A percentile compares a stretch with the other conserved stretches of the same genome.
phyloP scores from a whole-genome alignment of 345 rosid species.

The Erucastrum elatum region DNA sequence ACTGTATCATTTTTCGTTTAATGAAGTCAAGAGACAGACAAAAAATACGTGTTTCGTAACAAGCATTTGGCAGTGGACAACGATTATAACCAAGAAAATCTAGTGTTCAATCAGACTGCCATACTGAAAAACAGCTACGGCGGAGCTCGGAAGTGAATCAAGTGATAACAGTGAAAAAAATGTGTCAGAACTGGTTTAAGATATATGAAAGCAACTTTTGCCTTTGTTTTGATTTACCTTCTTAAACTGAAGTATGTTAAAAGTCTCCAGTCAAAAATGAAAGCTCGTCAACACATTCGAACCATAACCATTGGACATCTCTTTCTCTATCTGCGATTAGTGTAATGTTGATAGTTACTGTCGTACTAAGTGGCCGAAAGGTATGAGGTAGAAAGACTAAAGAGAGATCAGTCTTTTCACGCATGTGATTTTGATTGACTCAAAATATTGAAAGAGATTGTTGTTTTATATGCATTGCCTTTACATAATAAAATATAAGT shows the following conservation, averaged over 20 bases:
- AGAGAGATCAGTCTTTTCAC: slow-evolving; percentile 61
- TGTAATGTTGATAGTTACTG: slow-evolving; percentile 37
- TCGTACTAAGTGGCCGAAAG: slow-evolving; percentile 32
- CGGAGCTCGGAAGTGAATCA: no score
- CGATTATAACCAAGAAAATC: no score
- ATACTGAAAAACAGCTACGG: no score
- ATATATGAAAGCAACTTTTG: background rate
- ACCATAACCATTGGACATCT: slow-evolving; percentile 21
- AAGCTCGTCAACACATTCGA: slow-evolving; percentile 16
- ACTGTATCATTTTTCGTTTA: no score
- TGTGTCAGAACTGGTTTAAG: no score
- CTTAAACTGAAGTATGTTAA: slow-evolving; percentile 8
- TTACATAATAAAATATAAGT: slow-evolving; percentile 15
- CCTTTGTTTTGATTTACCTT: background rate
- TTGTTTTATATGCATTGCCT: background rate
- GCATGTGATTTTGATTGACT: slow-evolving; percentile 43
- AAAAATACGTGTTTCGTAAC: no score
- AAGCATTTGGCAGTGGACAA: no score
- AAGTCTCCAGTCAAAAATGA: slow-evolving; percentile 33
- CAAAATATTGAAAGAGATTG: slow-evolving; percentile 20
- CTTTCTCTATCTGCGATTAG: slow-evolving; percentile 26
- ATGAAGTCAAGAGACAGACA: no score
- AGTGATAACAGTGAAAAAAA: no score
- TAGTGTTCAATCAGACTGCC: no score
- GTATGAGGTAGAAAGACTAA: slow-evolving; percentile 20